phyloP scores from a whole-genome alignment of 2,329 filamentous ascomycete genomes.

The Penicillium sp. region DNA sequence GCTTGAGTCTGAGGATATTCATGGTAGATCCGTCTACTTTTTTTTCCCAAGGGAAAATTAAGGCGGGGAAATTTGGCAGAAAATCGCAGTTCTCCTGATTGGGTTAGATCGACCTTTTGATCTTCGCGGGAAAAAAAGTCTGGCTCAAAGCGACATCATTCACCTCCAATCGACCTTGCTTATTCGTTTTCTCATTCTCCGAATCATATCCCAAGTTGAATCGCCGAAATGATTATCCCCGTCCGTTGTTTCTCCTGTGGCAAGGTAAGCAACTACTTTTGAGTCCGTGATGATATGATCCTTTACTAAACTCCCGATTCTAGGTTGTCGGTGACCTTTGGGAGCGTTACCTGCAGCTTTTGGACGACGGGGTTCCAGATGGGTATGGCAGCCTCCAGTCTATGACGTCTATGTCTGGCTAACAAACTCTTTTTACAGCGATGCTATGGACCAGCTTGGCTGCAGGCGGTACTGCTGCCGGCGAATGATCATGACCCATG shows the following conservation, averaged over 20 bases:
- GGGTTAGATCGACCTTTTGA: slow-evolving; percentile 9
- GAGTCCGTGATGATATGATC: background rate
- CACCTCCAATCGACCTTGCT: slow-evolving; percentile 9
- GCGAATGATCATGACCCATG: slow-evolving; percentile 99
- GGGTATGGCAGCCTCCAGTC: slow-evolving; percentile 54
- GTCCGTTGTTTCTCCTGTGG: slow-evolving; percentile 98
- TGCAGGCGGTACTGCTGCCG: slow-evolving; percentile 97
- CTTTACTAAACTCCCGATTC: slow-evolving; percentile 12
- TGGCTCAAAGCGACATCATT: slow-evolving; percentile 10
- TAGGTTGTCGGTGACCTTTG: slow-evolving; percentile 96
- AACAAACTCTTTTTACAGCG: slow-evolving; percentile 53
- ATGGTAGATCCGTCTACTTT: slow-evolving; percentile 18
- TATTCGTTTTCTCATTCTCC: background rate
- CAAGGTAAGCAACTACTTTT: slow-evolving; percentile 65
- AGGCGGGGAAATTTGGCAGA: slow-evolving; percentile 21
- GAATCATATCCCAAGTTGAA: background rate
- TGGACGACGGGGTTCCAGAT: slow-evolving; percentile 73
- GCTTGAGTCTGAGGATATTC: slow-evolving; percentile 3
- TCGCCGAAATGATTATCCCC: slow-evolving; percentile 81
- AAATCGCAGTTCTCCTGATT: slow-evolving; percentile 10
- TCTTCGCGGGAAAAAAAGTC: slow-evolving; percentile 10
- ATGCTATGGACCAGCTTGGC: slow-evolving; percentile 92
- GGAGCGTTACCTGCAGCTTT: slow-evolving; percentile 89
- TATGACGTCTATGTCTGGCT: slow-evolving; percentile 3
- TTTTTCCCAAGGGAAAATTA: slow-evolving; percentile 18